Base-by-base conservation (phyloP, 306 rosid genomes). In the Heteromeles arbutifolia region DNA sequence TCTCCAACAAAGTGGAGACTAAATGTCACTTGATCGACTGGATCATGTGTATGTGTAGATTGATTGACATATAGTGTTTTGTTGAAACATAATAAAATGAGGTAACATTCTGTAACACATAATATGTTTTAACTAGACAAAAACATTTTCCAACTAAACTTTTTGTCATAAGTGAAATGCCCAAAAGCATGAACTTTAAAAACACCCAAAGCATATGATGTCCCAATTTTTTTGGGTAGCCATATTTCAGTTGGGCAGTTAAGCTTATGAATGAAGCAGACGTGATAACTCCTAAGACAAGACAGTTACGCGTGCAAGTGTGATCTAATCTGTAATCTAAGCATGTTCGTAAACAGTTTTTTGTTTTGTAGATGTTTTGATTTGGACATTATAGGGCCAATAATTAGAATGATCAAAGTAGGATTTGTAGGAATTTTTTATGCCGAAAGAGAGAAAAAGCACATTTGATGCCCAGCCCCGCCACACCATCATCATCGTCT, bases 261-360 rank as follows among this genome's bases (percentile, higher is more conserved):
- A 41, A 41, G 44, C 44, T 41, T 41, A 41, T 0, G 44, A 8
- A 2, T 41, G 44, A 41, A 41, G 44, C 44, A 9, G 44, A 41
- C 44, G 12, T 41, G 54, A 48, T 21, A 48, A 41, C 44, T 41
- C 85, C 83, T 80, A 77, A 70, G 90, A 89, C 67, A 84, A 81
- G 90, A 85, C 83, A 73, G 79, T 74, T 82, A 82, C 88, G 93
- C 93, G 90, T 88, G 96, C 97, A 79, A 84, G 28, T 28, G 54
- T 22, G 59, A 56, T 17, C 41, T 9, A 65, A 18, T 26, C 73
- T 32, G 11, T 7, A 48, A 52, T 32, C 75, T 82, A 84, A 83
- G 83, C 92, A 78, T 85, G 86, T 78, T 87, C 77, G 80, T 76
- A 26, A 59, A 88, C 86, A 88, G 85, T 83, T 84, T 34, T 1